Evolutionary conservation across 192 early-diverging fungal species (phyloP).

Genomic region (Coemansia nantahalensis): DNA sequence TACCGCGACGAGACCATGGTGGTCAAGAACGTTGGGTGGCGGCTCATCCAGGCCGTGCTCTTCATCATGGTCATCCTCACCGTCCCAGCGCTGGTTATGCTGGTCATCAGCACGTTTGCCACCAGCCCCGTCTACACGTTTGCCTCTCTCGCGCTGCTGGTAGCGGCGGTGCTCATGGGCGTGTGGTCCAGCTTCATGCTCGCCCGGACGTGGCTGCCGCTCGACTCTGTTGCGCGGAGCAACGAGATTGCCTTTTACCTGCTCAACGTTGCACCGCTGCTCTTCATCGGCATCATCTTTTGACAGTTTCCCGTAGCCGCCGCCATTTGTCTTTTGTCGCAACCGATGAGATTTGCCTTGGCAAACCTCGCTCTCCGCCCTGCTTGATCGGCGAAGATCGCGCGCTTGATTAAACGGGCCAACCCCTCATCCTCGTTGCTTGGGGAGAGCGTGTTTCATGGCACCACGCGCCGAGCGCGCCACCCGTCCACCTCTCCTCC

Average conservation of each 20-base stretch:
- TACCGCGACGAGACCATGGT: conserved; percentile 1
- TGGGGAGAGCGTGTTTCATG: too few relatives aligned
- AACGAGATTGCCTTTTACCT: conserved; percentile 13
- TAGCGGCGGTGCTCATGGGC: conserved; percentile 1
- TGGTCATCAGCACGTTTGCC: not conserved
- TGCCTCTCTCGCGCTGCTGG: not conserved
- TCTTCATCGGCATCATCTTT: conserved; percentile 7
- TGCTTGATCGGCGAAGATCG: too few relatives aligned
- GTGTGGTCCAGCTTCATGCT: conserved; percentile 15
- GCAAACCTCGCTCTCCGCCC: too few relatives aligned
- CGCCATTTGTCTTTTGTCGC: too few relatives aligned
- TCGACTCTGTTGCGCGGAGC: not conserved
- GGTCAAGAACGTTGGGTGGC: conserved; percentile 2
- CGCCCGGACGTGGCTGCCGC: conserved; percentile 8
- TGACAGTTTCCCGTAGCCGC: too few relatives aligned
- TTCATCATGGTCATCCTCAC: conserved; percentile 16
- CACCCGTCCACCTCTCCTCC: too few relatives aligned
- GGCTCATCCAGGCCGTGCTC: conserved; percentile 8
- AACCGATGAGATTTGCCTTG: too few relatives aligned
- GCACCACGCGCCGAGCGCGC: too few relatives aligned
- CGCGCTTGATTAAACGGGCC: too few relatives aligned
- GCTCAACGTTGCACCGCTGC: conserved; percentile 8
- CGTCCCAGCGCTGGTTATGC: not conserved
- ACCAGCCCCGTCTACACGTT: not conserved
- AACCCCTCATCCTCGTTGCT: too few relatives aligned